These are phyloP conservation scores for Cyanidioschyzon merolae DNA, from an alignment of 23 red algal genomes.

Conservation along the genomic window DNA sequence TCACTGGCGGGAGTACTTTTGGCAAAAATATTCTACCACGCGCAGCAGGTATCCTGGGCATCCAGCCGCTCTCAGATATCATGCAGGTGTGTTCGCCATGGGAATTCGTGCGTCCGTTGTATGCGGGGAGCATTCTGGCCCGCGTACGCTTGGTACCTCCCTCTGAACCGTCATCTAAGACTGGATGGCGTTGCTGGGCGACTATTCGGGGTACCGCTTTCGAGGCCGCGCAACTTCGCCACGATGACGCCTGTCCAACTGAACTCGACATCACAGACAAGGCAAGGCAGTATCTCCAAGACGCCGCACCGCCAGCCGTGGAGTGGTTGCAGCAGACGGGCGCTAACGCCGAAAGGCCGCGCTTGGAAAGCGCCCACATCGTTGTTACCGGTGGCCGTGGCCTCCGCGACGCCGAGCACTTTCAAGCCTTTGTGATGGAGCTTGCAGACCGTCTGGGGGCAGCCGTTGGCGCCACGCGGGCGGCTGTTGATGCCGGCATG, in stretches of 20 bases:
- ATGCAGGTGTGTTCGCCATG: constrained; percentile 40
- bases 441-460: constrained; percentile 61
- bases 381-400: constrained; percentile 85
- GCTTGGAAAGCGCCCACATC: constrained; percentile 47
- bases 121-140: constrained; percentile 78
- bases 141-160: not conserved
- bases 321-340: constrained; percentile 46
- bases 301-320: not conserved
- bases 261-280: not conserved
- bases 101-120: constrained; percentile 76
- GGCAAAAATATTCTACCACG: constrained; percentile 86
- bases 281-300: not conserved
- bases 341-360: constrained; percentile 33
- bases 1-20: constrained; percentile 57
- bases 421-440: constrained; percentile 45
- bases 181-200: not conserved
- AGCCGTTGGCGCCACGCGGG: constrained; percentile 84
- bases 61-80: constrained; percentile 61
- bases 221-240: not conserved
- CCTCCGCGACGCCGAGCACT: constrained; percentile 65
- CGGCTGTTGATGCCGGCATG: constrained; percentile 79
- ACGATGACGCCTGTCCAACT: not conserved
- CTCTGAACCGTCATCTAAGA: not conserved
- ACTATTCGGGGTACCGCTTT: constrained; percentile 7
- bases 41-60: constrained; percentile 48